phyloP scores from a whole-genome alignment of 306 rosid species.

The Pterocarpus macrocarpus region DNA sequence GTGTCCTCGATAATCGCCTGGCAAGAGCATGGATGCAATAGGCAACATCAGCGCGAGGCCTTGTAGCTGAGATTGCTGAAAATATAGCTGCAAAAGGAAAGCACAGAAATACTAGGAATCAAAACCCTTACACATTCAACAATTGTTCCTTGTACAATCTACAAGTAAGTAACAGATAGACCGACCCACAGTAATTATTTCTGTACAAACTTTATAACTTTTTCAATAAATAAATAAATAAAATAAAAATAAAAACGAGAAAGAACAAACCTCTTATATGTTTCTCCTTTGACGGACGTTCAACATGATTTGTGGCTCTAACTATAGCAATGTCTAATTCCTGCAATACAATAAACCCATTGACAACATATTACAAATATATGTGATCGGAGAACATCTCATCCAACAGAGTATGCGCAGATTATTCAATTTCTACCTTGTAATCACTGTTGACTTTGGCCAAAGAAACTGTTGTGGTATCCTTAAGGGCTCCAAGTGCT shows the following conservation, averaged over 20 bases:
- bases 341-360: conserved; percentile 58
- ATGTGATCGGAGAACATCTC: conserved; percentile 2
- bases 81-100: conserved; percentile 79
- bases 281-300: conserved; percentile 91
- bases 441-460: conserved; percentile 99
- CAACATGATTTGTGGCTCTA: conserved; percentile 95
- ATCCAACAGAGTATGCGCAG: conserved; percentile 21
- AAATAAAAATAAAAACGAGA: not conserved
- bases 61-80: conserved; percentile 95
- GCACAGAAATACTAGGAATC: conserved; percentile 41
- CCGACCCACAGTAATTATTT: conserved; percentile 2
- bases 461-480: conserved; percentile 94
- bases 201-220: not conserved
- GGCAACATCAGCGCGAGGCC: conserved; percentile 99
- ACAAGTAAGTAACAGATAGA: conserved; percentile 3
- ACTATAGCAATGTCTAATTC: conserved; percentile 96
- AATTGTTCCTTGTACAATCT: conserved; percentile 43
- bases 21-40: conserved; percentile 98
- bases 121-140: conserved; percentile 24
- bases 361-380: conserved; percentile 32
- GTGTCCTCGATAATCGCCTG: conserved; percentile 89
- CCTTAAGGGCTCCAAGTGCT: conserved; percentile 98
- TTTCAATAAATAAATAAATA: too few relatives aligned
- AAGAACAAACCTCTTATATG: conserved; percentile 76
- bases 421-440: conserved; percentile 72